Base-by-base conservation (phyloP, 2,329 filamentous ascomycete species). In the Pyrenochaeta sp. region DNA sequence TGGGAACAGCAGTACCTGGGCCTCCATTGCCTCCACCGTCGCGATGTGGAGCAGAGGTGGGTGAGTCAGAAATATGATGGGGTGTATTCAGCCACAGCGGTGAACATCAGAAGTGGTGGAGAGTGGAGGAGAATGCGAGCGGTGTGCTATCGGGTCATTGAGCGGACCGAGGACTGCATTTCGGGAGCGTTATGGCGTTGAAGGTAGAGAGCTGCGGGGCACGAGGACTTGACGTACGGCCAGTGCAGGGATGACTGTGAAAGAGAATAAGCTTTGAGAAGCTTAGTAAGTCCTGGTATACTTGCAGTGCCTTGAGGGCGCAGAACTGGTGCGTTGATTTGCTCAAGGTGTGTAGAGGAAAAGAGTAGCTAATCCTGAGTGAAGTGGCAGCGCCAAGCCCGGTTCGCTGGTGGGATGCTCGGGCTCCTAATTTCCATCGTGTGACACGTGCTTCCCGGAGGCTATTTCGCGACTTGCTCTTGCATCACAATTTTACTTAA, bases 21-120 rank as follows among this genome's bases (percentile, higher is more conserved):
- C 64, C 61, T 71, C 68, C 68, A 71, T 71, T 59, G 65, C 60
- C 59, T 63, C 64, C 60, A 54, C 59, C 60, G 50, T 55, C 59
- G 58, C 47, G 50, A 53, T 52, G 57, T 39, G 46, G 53, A 39
- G 40, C 29, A 31, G 28, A 44, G 46, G 55, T 34, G 36, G 41
- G 46, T 38, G 43, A 46, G 44, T 58, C 57, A 60, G 48, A 46
- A 26, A 48, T 44, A 35, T 38, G 48, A 45, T 48, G 32, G 48
- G 28, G 39, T 42, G 43, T 28, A 30, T 36, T 44, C 44, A 38
- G 45, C 30, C 55, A 65, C 51, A 46, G 35, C 45, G 41, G 41
- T 36, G 37, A 35, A 41, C 54, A 60, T 51, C 53, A 49, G 51
- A 48, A 50, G 51, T 45, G 51, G 46, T 55, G 42, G 44, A 35